Evolutionary conservation across 139 green algal genomes (phyloP).

Genomic region (Mychonastes homosphaera): DNA sequence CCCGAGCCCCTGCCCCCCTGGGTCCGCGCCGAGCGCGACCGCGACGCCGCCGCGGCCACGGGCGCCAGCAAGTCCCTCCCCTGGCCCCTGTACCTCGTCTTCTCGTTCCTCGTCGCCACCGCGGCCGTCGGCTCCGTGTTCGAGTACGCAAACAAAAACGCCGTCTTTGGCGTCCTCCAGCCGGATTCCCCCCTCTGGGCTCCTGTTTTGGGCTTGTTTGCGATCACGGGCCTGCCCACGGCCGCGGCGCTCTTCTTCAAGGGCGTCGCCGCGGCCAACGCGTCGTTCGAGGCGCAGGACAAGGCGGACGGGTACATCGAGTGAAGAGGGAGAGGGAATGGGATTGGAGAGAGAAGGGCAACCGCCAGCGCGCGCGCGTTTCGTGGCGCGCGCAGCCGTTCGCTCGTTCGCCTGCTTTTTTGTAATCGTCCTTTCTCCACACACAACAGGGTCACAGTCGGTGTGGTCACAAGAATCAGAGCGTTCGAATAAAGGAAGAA

Average conservation of each 20-base stretch:
- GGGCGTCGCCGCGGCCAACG: constrained; percentile 59
- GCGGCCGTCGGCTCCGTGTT: constrained; percentile 58
- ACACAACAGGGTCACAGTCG: too few species aligned
- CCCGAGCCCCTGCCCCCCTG: constrained; percentile 57
- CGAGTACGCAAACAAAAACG: constrained; percentile 42
- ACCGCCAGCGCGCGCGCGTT: too few species aligned
- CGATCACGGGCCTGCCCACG: constrained; percentile 61
- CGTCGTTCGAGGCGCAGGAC: constrained; percentile 56
- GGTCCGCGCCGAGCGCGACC: constrained; percentile 63
- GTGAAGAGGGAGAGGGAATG: background rate
- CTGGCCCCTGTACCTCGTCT: constrained; percentile 64
- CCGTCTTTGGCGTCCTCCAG: constrained; percentile 46
- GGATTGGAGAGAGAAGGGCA: too few species aligned
- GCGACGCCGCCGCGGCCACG: constrained; percentile 36
- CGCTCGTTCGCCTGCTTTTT: too few species aligned
- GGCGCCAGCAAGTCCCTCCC: constrained; percentile 35
- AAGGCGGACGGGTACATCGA: constrained; percentile 59
- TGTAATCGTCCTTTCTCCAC: too few species aligned
- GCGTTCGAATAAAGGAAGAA: too few species aligned
- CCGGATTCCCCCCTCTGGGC: constrained; percentile 56
- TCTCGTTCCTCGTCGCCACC: constrained; percentile 63
- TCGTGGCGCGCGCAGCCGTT: too few species aligned
- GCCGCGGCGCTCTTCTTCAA: constrained; percentile 64
- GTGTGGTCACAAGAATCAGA: too few species aligned
- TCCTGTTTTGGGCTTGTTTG: constrained; percentile 69